These are phyloP conservation scores for Fraxinus platypoda DNA, from an alignment of 305 asterid species.

Conservation along the genomic window DNA sequence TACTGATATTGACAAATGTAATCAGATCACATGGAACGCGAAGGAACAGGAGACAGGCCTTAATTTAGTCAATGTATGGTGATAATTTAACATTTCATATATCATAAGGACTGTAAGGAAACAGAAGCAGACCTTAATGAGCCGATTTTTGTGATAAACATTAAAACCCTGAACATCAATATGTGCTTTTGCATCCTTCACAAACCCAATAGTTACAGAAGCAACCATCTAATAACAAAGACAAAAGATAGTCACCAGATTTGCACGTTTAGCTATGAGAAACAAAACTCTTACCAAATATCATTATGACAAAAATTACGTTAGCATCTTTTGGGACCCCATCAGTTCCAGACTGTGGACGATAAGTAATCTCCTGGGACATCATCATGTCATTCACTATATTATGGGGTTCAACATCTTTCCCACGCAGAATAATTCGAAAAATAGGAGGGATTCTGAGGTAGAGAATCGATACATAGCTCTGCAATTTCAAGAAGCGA, in stretches of 20 bases:
- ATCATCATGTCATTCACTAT: constrained; percentile 98
- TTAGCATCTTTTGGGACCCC: constrained; percentile 62
- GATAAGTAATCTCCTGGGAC: constrained; percentile 85
- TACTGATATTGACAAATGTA: background rate
- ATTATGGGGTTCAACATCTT: constrained; percentile 93
- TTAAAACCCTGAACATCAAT: constrained; percentile 98
- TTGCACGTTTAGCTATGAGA: constrained; percentile 9
- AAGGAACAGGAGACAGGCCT: constrained; percentile 3
- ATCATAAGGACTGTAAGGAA: background rate
- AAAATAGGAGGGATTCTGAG: constrained; percentile 78
- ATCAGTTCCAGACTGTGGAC: constrained; percentile 80
- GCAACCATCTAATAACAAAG: constrained; percentile 69
- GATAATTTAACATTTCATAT: background rate
- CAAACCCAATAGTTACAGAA: constrained; percentile 87
- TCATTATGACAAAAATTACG: constrained; percentile 41
- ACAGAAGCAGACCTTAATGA: constrained; percentile 66
- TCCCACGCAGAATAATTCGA: constrained; percentile 85
- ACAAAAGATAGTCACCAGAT: constrained; percentile 23
- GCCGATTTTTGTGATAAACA: constrained; percentile 95
- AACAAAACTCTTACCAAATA: constrained; percentile 7
- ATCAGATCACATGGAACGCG: background rate
- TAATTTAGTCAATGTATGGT: background rate
- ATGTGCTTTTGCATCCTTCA: constrained; percentile 88
- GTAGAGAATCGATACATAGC: constrained; percentile 90
- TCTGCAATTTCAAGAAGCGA: constrained; percentile 52